These are phyloP conservation scores for Gamarada debralockiae DNA, from an alignment of 495 filamentous ascomycete genomes.

Conservation along the genomic window DNA sequence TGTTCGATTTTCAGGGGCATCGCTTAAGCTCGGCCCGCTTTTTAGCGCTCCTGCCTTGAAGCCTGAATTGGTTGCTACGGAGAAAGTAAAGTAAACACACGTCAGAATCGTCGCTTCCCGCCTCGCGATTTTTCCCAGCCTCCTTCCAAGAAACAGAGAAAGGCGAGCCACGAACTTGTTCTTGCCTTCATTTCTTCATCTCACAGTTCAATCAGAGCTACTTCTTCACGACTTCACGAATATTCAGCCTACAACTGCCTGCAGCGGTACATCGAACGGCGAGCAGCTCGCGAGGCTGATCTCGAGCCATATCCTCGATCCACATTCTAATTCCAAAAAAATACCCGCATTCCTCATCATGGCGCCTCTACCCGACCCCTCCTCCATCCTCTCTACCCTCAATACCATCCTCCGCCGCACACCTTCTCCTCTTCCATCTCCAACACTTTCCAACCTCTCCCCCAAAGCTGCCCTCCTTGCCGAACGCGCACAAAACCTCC, in stretches of 20 bases:
- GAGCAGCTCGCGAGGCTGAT: background rate
- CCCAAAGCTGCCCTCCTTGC: constrained; percentile 6
- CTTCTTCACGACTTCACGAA: background rate
- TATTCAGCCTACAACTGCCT: background rate
- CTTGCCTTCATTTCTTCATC: no score
- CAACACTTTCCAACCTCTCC: constrained; percentile 8
- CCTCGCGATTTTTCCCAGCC: no score
- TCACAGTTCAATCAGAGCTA: no score
- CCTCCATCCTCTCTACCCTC: constrained; percentile 6
- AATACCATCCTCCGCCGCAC: constrained; percentile 19
- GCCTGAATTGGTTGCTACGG: no score
- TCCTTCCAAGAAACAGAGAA: no score
- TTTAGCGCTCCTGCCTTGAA: no score
- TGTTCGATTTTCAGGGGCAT: no score
- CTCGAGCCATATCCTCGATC: background rate
- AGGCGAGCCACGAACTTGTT: no score
- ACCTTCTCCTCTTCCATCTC: constrained; percentile 1
- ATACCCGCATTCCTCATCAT: constrained; percentile 15
- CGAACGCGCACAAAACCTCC: constrained; percentile 12
- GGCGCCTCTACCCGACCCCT: constrained; percentile 17
- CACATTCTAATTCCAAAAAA: background rate
- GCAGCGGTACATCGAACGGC: background rate
- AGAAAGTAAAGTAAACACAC: no score
- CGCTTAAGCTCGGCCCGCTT: no score
- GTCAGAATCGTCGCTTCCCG: no score